These are phyloP conservation scores for Endoconidiophora laricicola DNA, from an alignment of 2,329 filamentous ascomycete genomes.

Conservation along the genomic window DNA sequence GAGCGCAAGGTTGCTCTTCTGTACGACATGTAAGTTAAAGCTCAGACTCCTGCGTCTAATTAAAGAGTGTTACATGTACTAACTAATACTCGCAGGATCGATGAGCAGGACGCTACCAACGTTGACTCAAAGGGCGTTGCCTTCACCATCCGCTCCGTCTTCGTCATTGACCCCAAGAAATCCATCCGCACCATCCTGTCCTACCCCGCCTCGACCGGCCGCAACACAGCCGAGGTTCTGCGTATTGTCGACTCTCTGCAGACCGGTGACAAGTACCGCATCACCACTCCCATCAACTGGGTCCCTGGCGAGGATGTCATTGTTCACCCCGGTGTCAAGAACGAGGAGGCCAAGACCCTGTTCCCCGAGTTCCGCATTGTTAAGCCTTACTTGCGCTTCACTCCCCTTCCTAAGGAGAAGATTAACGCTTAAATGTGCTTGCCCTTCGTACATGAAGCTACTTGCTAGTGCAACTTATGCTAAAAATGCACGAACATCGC, in stretches of 20 bases:
- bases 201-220: slow-evolving; percentile 81
- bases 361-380: slow-evolving; percentile 61
- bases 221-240: slow-evolving; percentile 65
- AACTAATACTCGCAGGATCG: slow-evolving; percentile 34
- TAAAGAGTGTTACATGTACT: neutral
- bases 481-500: neutral
- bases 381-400: slow-evolving; percentile 62
- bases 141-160: slow-evolving; percentile 88
- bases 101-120: slow-evolving; percentile 68
- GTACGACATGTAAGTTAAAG: slow-evolving; percentile 53
- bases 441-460: no score
- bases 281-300: slow-evolving; percentile 88
- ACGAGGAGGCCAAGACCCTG: slow-evolving; percentile 71
- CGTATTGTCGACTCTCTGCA: slow-evolving; percentile 65
- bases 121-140: slow-evolving; percentile 69
- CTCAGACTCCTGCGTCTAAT: neutral
- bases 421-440: slow-evolving; percentile 18
- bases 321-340: slow-evolving; percentile 66
- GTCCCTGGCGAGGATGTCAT: slow-evolving; percentile 79
- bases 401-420: slow-evolving; percentile 43
- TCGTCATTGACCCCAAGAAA: slow-evolving; percentile 88
- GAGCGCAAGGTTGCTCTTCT: slow-evolving; percentile 56
- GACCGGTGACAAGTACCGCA: slow-evolving; percentile 71
- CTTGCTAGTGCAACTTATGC: neutral
- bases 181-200: slow-evolving; percentile 83